Conservation (phyloP, 2,329 filamentous ascomycete species). For the Claviceps paspali region DNA sequence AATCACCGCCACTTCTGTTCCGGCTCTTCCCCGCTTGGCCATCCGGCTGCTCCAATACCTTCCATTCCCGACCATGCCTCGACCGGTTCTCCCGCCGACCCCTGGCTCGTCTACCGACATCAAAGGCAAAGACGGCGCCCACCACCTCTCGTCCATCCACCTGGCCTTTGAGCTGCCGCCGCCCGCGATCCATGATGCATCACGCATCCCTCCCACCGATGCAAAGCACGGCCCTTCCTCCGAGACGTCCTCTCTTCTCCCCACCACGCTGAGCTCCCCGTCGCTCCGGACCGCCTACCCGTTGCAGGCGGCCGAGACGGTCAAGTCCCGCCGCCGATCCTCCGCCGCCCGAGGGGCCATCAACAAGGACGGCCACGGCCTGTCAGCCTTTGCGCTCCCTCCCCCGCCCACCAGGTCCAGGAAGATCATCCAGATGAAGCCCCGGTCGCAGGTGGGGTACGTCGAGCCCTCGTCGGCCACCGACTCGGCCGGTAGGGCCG, state of each 20-base stretch:
- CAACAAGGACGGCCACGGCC: conserved; percentile 33
- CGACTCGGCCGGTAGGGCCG: conserved; percentile 10
- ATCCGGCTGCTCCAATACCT: too few species aligned
- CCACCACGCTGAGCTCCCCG: conserved; percentile 8
- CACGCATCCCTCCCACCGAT: conserved; percentile 20
- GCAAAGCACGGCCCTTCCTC: conserved; percentile 17
- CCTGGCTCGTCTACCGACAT: conserved; percentile 72
- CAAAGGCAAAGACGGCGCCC: conserved; percentile 51
- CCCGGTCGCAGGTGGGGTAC: conserved; percentile 27
- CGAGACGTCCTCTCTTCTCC: conserved; percentile 2
- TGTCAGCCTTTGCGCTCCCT: conserved; percentile 63
- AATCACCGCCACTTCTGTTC: background rate
- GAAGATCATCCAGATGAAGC: conserved; percentile 99
- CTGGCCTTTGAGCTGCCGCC: conserved; percentile 62
- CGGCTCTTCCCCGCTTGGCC: background rate
- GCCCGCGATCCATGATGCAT: conserved; percentile 47
- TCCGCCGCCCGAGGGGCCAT: conserved; percentile 27
- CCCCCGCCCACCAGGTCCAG: conserved; percentile 82
- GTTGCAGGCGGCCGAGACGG: conserved; percentile 33
- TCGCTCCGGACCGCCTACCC: conserved; percentile 21
- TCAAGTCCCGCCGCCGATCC: conserved; percentile 37
- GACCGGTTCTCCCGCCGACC: conserved; percentile 43
- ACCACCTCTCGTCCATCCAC: conserved; percentile 45
- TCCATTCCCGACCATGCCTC: conserved; percentile 14
- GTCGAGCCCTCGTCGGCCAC: conserved; percentile 12